Base-by-base conservation (phyloP, 2,329 filamentous ascomycete species). In the Alternaria triticina region DNA sequence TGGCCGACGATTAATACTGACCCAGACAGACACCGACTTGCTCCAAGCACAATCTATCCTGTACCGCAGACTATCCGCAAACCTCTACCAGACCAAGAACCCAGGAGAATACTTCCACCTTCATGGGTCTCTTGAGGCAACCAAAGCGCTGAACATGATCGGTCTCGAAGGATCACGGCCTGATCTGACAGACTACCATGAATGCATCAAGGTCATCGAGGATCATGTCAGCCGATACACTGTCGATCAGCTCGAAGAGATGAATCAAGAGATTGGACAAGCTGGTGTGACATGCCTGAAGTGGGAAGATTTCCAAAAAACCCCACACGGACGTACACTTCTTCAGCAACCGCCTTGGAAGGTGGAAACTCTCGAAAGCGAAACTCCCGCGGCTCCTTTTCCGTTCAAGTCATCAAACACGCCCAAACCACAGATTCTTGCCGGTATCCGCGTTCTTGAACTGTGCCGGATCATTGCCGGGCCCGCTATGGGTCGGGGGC, bases 391-490 rank as follows among this genome's bases (percentile, higher is more conserved):
- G 8, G 75, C 78, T 4, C 82, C 85, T 0, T 80, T 89, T 36
- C 76, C 77, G 0, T 72, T 72, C 74, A 79, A 83, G 1, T 81
- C 7, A 71, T 88, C 55, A 61, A 73, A 11, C 13, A 57, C 73
- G 62, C 77, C 71, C 15, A 79, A 77, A 59, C 72, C 78, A 49
- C 72, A 80, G 47, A 77, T 70, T 70, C 88, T 82, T 62, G 83
- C 73, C 7, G 91, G 91, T 0, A 84, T 93, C 75, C 90, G 90
- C 67, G 90, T 94, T 6, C 84, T 94, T 6, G 91, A 94, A 74
- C 81, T 94, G 28, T 91, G 90, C 73, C 88, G 91, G 44, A 89
- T 93, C 71, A 92, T 94, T 66, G 91, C 91, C 4, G 91, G 90
- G 0, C 91, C 91, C n/a, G 87, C 89, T 5, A 89, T 93, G 68